Base-by-base conservation (phyloP, 192 early-diverging fungal species). In the Allomyces arbusculus region DNA sequence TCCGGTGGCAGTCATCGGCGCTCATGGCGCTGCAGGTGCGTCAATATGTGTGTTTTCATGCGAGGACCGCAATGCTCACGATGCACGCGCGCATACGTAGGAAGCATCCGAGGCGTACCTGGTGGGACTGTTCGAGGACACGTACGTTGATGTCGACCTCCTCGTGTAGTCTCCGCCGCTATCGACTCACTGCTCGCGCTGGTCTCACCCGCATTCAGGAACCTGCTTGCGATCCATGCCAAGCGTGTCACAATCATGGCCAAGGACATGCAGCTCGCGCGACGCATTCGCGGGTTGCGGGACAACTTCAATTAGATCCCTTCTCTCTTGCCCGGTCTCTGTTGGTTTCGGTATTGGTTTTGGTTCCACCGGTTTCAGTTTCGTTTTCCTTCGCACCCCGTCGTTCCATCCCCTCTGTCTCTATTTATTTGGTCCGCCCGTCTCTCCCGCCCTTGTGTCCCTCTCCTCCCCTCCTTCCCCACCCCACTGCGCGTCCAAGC, bases 221-320 rank as follows among this genome's bases (percentile, higher is more conserved):
- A 95, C 69, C 75, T 95, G 24, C 92, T 90, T 64, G 92, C 92
- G 0, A 87, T 95, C 65, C 92, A 95, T 66, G 92, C 91, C n/a
- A 92, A 92, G 71, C 78, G 92, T 9, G 92, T 95, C 10, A 95
- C 92, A 6, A 79, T 95, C 43, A 91, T 91, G 92, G 86, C 88
- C 64, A 82, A 86, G 61, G 92, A 95, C 70, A 91, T 95, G 58
- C 89, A 93, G 69, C 79, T 95, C 28, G 92, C 92, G 9, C 74
- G 90, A 61, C 80, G 92, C 33, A 91, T 94, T 68, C 81, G 91
- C 69, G 91, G 91, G 5, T 74, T 87, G n/a, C 82, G 78, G 12
- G 75, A 71, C 62, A 61, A 62, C 23, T 69, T 64, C 43, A 25
- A 22, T 23, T 58, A 25, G 61, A 24, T 64, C 14, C 40, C 33